phyloP scores from a whole-genome alignment of 257 asterid species.

The Solanum medicagineum region DNA sequence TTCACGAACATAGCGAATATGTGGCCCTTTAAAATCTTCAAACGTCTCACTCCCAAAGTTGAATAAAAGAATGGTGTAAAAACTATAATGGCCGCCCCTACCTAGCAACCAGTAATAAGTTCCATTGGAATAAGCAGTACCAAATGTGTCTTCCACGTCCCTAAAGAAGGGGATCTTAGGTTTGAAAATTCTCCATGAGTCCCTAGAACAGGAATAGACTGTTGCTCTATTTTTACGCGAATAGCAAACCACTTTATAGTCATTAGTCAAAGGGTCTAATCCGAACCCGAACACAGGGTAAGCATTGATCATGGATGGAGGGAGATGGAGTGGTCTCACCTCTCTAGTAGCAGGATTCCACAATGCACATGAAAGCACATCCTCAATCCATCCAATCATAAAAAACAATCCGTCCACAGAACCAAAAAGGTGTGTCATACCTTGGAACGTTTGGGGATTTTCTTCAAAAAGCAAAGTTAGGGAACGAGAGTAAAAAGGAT shows the following conservation, averaged over 20 bases:
- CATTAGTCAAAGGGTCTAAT: neutral
- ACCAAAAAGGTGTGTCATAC: too few relatives aligned
- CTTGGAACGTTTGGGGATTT: too few relatives aligned
- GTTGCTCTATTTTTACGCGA: neutral
- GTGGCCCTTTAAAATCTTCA: neutral
- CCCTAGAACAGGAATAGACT: neutral
- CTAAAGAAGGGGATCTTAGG: too few relatives aligned
- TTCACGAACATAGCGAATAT: neutral
- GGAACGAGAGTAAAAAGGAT: too few relatives aligned
- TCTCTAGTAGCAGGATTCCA: neutral
- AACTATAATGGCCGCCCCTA: too few relatives aligned
- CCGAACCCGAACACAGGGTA: neutral
- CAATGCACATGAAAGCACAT: neutral
- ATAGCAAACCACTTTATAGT: neutral
- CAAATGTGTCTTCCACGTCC: too few relatives aligned
- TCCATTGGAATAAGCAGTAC: too few relatives aligned
- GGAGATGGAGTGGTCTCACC: neutral
- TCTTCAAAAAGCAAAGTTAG: too few relatives aligned
- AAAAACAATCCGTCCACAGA: too few relatives aligned
- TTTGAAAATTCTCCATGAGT: too few relatives aligned
- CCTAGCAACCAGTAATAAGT: too few relatives aligned
- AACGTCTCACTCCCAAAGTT: neutral
- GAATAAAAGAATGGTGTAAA: neutral
- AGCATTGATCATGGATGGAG: neutral
- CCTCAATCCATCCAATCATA: too few relatives aligned